Evolutionary conservation across 2,329 filamentous ascomycete genomes (phyloP).

Genomic region (Teratosphaeria gauchensis): DNA sequence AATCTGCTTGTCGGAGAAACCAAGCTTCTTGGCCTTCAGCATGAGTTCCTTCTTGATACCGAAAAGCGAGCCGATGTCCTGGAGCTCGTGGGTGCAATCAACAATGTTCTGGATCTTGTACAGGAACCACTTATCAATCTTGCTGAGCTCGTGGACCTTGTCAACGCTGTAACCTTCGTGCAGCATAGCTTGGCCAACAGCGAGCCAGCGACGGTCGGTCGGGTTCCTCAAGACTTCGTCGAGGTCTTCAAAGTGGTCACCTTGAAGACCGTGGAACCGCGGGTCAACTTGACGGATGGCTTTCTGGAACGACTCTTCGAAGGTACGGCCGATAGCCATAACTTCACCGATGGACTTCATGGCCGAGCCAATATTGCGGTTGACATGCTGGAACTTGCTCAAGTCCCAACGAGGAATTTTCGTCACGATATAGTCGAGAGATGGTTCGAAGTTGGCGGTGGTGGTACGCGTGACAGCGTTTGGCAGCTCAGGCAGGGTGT

Average conservation of each 20-base stretch:
- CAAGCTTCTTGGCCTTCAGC: slow-evolving; percentile 89
- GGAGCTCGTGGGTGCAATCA: slow-evolving; percentile 75
- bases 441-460: slow-evolving; percentile 97
- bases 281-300: slow-evolving; percentile 96
- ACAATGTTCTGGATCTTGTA: slow-evolving; percentile 98
- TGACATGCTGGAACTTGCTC: slow-evolving; percentile 97
- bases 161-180: slow-evolving; percentile 95
- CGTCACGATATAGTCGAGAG: slow-evolving; percentile 93
- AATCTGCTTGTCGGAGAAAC: slow-evolving; percentile 96
- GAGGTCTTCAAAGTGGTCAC: slow-evolving; percentile 85
- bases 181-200: slow-evolving; percentile 94
- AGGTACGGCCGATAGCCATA: slow-evolving; percentile 97
- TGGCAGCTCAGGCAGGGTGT: slow-evolving; percentile 88
- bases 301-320: slow-evolving; percentile 98
- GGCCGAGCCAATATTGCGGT: slow-evolving; percentile 90
- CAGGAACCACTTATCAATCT: slow-evolving; percentile 99
- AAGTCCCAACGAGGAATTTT: slow-evolving; percentile 99
- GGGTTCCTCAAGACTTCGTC: slow-evolving; percentile 86
- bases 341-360: slow-evolving; percentile 99
- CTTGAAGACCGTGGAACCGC: slow-evolving; percentile 84
- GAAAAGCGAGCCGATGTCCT: slow-evolving; percentile 72
- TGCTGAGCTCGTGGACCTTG: slow-evolving; percentile 82
- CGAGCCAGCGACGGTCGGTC: slow-evolving; percentile 92
- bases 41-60: slow-evolving; percentile 82
- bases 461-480: slow-evolving; percentile 98